Base-by-base conservation (phyloP, 2,329 filamentous ascomycete species). In the Aspergillus thermomutatus region DNA sequence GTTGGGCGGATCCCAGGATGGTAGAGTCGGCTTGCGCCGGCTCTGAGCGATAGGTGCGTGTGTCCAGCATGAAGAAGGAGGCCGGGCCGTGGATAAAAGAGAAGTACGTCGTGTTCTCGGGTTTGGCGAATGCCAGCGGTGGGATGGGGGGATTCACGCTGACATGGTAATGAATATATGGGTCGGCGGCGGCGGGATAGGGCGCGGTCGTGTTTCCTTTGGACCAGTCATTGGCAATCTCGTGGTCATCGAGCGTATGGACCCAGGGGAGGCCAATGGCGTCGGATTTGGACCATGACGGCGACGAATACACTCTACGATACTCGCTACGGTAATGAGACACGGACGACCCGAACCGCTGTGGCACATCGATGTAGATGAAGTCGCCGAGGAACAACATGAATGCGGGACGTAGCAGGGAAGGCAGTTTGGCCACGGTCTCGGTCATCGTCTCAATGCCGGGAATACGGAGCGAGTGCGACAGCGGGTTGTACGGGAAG, bases 181-280 rank as follows among this genome's bases (percentile, higher is more conserved):
- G 91, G 58, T 95, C 91, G 47, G 90, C 85, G 4, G 93, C 92
- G 0, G 88, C 84, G 2, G 82, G 75, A 69, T 93, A 97, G 0
- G 96, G 83, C 5, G 90, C 90, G 0, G 90, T 92, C 14, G 84
- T 88, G 70, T 93, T 94, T 19, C 83, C 81, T 58, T 88, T 86
- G 28, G 74, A 73, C 92, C 92, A 97, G 75, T 97, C 94, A 66
- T 99, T 97, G 4, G 84, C 84, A 60, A 99, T 97, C 71, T 99
- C 94, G 68, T 99, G 94, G 71, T 99, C 94, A 69, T 99, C 94
- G 6, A 97, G 83, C 2, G 96, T 92, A 69, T 99, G 94, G 47
- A 97, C 91, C 94, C 94, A 99, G 66, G 92, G 95, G n/a, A 97
- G 79, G 50, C 73, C 66, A 25, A 74, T 70, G 25, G 72, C 68